These are phyloP conservation scores for Sphaerulina populicola DNA, from an alignment of 2,329 filamentous ascomycete genomes.

Conservation along the genomic window DNA sequence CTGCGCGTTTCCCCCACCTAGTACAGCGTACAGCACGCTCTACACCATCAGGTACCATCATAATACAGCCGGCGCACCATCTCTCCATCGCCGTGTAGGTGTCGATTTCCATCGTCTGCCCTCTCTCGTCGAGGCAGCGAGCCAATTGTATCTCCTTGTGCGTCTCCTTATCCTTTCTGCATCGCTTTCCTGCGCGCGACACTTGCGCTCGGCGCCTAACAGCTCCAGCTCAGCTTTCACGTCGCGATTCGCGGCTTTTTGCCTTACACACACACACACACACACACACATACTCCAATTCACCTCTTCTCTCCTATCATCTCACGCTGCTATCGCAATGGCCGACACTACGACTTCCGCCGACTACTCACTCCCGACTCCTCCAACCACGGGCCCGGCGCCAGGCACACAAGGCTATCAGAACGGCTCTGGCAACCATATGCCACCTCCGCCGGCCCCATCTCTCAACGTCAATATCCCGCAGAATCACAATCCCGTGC, in stretches of 20 bases:
- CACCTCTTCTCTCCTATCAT: constrained; percentile 31
- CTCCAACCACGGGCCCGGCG: constrained; percentile 59
- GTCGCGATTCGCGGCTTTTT: constrained; percentile 6
- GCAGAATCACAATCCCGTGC: constrained; percentile 92
- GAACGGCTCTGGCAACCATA: constrained; percentile 66
- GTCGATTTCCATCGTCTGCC: constrained; percentile 3
- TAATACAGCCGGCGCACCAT: not conserved
- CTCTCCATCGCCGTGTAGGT: constrained; percentile 9
- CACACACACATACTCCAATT: not conserved
- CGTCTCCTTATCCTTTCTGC: constrained; percentile 6
- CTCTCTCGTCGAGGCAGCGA: not conserved
- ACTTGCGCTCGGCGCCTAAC: constrained; percentile 17
- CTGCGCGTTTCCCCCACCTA: not conserved
- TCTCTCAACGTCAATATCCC: constrained; percentile 64
- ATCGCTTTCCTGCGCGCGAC: constrained; percentile 8
- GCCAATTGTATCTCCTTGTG: constrained; percentile 12
- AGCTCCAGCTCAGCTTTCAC: constrained; percentile 12
- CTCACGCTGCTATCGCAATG: constrained; percentile 50
- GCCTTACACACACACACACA: not conserved
- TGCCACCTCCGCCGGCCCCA: constrained; percentile 83
- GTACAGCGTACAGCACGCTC: not conserved
- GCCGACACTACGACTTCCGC: constrained; percentile 60
- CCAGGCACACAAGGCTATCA: constrained; percentile 59
- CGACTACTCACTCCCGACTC: constrained; percentile 60
- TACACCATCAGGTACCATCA: not conserved